Conservation (phyloP, 192 early-diverging fungal species). For the Pilobolus umbonatus region DNA sequence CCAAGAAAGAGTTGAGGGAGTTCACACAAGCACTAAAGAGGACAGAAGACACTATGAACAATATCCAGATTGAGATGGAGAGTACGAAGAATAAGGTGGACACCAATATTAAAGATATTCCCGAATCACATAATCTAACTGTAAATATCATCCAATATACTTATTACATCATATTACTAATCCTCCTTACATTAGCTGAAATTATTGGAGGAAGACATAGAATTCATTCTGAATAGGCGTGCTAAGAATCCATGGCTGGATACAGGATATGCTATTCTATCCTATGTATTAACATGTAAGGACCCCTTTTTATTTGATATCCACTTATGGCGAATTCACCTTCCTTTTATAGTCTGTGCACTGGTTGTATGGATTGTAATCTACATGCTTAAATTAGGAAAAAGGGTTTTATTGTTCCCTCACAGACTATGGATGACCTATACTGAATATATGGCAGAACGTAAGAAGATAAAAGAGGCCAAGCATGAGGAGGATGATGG, state of each 20-base stretch:
- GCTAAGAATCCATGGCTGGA: constrained; percentile 35
- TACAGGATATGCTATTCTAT: constrained; percentile 25
- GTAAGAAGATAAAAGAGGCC: constrained; percentile 5
- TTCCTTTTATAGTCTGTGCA: constrained; percentile 13
- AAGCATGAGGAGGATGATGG: constrained; percentile 3
- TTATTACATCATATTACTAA: background rate
- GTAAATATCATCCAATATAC: constrained; percentile 6
- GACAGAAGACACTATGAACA: constrained; percentile 19
- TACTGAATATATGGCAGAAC: constrained; percentile 3
- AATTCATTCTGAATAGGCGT: constrained; percentile 30
- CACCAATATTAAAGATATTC: constrained; percentile 28
- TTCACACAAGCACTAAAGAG: constrained; percentile 10
- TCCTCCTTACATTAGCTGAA: constrained; percentile 22
- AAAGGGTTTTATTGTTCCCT: constrained; percentile 12
- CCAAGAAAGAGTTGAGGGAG: constrained; percentile 5
- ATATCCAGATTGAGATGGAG: constrained; percentile 24
- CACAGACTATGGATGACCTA: constrained; percentile 3
- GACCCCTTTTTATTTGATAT: background rate
- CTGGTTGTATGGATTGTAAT: constrained; percentile 23
- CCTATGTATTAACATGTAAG: constrained; percentile 31
- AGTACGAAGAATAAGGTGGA: constrained; percentile 19
- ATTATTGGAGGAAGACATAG: constrained; percentile 30
- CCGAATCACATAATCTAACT: constrained; percentile 26
- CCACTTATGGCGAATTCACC: background rate
- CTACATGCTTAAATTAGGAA: constrained; percentile 12